phyloP scores from a whole-genome alignment of 2,329 filamentous ascomycete genomes.

The Metarhizium anisopliae region DNA sequence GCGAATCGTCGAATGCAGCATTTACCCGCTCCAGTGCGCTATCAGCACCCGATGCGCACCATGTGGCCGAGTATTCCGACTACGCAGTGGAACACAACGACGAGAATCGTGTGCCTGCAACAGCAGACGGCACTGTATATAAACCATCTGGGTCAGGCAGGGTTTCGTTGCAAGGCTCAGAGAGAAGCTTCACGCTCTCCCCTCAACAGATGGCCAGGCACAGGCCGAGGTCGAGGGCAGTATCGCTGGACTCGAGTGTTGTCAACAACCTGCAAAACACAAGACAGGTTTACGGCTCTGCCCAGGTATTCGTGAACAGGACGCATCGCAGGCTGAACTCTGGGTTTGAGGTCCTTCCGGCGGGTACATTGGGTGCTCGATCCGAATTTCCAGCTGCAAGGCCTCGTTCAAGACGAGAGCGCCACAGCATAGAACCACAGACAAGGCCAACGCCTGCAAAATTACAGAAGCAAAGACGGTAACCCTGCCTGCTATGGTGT shows the following conservation, averaged over 20 bases:
- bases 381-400: slow-evolving; percentile 3
- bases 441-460: not conserved
- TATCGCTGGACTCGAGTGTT: not conserved
- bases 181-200: not conserved
- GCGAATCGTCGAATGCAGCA: not conserved
- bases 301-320: slow-evolving; percentile 8
- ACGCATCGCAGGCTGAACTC: slow-evolving; percentile 1
- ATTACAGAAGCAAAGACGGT: not conserved
- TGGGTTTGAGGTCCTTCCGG: slow-evolving; percentile 10
- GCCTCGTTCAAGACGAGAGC: not conserved
- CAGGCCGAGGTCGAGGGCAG: not conserved
- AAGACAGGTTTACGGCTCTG: slow-evolving; percentile 5
- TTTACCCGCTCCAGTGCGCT: not conserved
- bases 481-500: not conserved
- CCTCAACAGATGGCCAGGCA: not conserved
- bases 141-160: not conserved
- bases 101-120: not conserved
- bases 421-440: not conserved
- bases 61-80: not conserved
- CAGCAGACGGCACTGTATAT: not conserved
- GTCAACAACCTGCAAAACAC: not conserved
- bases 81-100: not conserved
- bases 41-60: not conserved
- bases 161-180: not conserved
- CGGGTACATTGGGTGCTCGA: slow-evolving; percentile 4